Conservation (phyloP, 2,329 filamentous ascomycete species). For the Verticillium isaacii region DNA sequence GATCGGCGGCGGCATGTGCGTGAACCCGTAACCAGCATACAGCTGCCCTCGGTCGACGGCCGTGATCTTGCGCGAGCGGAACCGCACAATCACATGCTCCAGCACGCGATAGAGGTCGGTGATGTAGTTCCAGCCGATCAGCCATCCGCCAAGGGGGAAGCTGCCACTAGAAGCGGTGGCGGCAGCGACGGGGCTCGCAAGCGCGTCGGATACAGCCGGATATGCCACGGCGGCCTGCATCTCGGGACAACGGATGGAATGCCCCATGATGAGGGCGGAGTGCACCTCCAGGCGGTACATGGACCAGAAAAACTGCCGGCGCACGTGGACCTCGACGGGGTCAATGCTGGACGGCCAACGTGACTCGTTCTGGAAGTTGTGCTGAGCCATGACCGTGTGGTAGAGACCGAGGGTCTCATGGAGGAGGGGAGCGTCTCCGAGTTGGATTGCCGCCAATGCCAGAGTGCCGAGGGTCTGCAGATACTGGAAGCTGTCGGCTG, state of each 20-base stretch:
- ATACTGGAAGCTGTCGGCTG: slow-evolving; percentile 8
- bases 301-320: slow-evolving; percentile 42
- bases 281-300: slow-evolving; percentile 54
- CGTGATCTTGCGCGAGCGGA: slow-evolving; percentile 13
- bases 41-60: slow-evolving; percentile 7
- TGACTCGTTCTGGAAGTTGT: slow-evolving; percentile 47
- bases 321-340: slow-evolving; percentile 28
- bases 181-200: slow-evolving; percentile 1
- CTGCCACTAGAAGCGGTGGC: neutral
- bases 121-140: slow-evolving; percentile 53
- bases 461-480: slow-evolving; percentile 36
- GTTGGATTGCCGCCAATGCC: slow-evolving; percentile 45
- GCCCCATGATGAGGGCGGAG: slow-evolving; percentile 44
- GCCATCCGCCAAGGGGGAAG: slow-evolving; percentile 29
- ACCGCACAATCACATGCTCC: slow-evolving; percentile 39
- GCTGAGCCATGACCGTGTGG: slow-evolving; percentile 41
- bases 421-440: slow-evolving; percentile 42
- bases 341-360: slow-evolving; percentile 43
- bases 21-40: slow-evolving; percentile 3
- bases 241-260: slow-evolving; percentile 12
- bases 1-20: slow-evolving; percentile 7
- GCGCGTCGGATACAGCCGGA: slow-evolving; percentile 3
- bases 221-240: slow-evolving; percentile 12
- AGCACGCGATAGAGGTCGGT: slow-evolving; percentile 52
- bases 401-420: slow-evolving; percentile 47